Evolutionary conservation across 768 basidiomycete genomes (phyloP).

Genomic region (Suillus tomentosus): DNA sequence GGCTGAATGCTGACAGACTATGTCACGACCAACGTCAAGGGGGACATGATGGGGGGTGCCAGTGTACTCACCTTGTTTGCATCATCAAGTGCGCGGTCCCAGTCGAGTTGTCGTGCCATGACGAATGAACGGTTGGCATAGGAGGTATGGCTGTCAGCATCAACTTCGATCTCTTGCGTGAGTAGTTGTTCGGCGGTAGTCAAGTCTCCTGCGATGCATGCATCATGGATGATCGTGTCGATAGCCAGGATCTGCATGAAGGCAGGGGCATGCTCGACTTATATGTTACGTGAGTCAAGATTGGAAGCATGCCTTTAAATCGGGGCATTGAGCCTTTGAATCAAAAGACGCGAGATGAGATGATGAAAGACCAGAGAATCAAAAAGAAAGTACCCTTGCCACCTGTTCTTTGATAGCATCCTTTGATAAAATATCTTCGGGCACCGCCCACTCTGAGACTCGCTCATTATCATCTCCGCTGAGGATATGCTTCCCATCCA

Average conservation of each 20-base stretch:
- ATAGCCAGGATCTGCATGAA: not conserved
- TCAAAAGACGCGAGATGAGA: not conserved
- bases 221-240: not conserved
- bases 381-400: not conserved
- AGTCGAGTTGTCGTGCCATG: not conserved
- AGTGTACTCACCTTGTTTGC: not conserved
- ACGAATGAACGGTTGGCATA: not conserved
- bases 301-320: not conserved
- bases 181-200: not conserved
- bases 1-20: not conserved
- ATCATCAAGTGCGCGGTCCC: conserved; percentile 2
- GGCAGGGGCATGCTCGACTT: not conserved
- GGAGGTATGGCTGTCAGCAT: not conserved
- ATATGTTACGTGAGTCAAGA: not conserved
- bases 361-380: not conserved
- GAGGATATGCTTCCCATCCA: not conserved
- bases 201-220: not conserved
- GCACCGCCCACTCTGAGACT: not conserved
- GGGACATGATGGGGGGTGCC: not conserved
- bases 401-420: not conserved
- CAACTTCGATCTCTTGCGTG: not conserved
- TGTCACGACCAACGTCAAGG: not conserved
- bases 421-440: not conserved
- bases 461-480: not conserved
- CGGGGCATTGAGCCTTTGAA: not conserved